Percentiles rank a stretch among this genome's conserved stretches.
Evolutionary conservation across 2,329 filamentous ascomycete species (phyloP).

Genomic region (Mariannaea sp.): DNA sequence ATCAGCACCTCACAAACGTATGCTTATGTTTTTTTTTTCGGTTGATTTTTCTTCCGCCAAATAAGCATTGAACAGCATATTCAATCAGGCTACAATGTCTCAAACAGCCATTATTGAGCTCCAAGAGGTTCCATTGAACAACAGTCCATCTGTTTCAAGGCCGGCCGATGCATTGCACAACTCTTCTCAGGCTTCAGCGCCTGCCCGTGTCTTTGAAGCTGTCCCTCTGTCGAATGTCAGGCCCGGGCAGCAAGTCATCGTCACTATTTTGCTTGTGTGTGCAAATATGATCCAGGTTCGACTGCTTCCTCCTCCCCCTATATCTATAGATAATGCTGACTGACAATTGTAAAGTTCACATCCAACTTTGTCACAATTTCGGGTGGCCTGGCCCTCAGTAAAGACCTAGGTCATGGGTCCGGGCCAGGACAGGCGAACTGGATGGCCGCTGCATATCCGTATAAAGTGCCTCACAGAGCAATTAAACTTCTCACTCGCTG

Average conservation of each 20-base stretch:
- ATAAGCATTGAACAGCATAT: too few relatives aligned
- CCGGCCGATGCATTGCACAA: not conserved
- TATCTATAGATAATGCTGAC: not conserved
- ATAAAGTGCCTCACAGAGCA: slow-evolving; percentile 11
- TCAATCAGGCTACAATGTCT: slow-evolving; percentile 3
- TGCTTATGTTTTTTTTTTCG: too few relatives aligned
- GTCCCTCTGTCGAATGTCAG: not conserved
- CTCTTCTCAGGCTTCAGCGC: not conserved
- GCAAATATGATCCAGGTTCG: slow-evolving; percentile 14
- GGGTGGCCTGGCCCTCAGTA: slow-evolving; percentile 7
- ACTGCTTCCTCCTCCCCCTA: too few relatives aligned
- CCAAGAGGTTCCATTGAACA: slow-evolving; percentile 1
- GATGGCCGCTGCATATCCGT: slow-evolving; percentile 48
- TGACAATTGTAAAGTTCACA: slow-evolving; percentile 1
- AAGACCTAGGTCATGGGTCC: slow-evolving; percentile 11
- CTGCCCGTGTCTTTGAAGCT: slow-evolving; percentile 8
- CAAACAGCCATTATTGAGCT: slow-evolving; percentile 11
- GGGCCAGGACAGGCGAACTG: slow-evolving; percentile 45
- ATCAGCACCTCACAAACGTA: too few relatives aligned
- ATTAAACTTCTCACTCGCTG: not conserved
- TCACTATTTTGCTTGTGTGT: slow-evolving; percentile 12
- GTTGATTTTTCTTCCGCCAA: too few relatives aligned
- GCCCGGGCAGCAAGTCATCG: not conserved
- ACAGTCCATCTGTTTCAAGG: not conserved
- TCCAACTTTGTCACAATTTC: slow-evolving; percentile 15